These are phyloP conservation scores for Macrophomina tecta DNA, from an alignment of 2,329 filamentous ascomycete species.

Conservation along the genomic window DNA sequence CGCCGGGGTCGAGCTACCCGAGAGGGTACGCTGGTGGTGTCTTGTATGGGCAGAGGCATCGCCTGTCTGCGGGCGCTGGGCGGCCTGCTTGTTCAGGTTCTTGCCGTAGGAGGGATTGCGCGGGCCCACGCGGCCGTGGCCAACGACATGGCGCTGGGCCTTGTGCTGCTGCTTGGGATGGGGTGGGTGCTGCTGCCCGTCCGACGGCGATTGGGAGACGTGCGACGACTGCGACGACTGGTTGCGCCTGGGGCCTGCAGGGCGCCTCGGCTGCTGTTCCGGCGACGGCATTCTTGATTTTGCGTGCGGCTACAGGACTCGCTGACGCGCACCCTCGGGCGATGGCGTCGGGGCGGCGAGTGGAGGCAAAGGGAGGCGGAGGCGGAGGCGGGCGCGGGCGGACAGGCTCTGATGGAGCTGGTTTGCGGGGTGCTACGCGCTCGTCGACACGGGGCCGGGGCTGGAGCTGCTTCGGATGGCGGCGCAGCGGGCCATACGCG, in stretches of 20 bases:
- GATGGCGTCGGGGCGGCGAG: constrained; percentile 8
- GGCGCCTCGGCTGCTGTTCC: constrained; percentile 41
- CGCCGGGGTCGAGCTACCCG: constrained; percentile 40
- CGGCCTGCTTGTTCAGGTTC: constrained; percentile 50
- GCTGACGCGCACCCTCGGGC: constrained; percentile 17
- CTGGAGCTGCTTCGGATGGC: constrained; percentile 23
- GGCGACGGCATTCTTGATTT: constrained; percentile 24
- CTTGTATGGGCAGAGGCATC: constrained; percentile 37
- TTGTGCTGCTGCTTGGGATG: constrained; percentile 39
- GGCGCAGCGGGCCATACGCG: constrained; percentile 21
- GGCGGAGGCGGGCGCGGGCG: constrained; percentile 25
- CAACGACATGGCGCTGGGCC: constrained; percentile 48
- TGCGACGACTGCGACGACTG: constrained; percentile 43
- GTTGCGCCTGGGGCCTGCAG: constrained; percentile 41
- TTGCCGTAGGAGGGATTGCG: constrained; percentile 49
- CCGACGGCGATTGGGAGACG: constrained; percentile 47
- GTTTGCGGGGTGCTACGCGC: constrained; percentile 15
- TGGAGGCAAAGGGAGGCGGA: constrained; percentile 24
- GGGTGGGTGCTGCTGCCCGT: constrained; percentile 30
- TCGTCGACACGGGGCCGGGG: constrained; percentile 10
- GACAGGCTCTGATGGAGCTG: constrained; percentile 20
- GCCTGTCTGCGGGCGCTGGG: constrained; percentile 36
- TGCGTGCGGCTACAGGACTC: constrained; percentile 20
- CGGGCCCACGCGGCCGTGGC: constrained; percentile 44
- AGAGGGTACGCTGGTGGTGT: constrained; percentile 47